Base-by-base conservation (phyloP, 2,329 filamentous ascomycete genomes). In the Diaporthe aspalathi region DNA sequence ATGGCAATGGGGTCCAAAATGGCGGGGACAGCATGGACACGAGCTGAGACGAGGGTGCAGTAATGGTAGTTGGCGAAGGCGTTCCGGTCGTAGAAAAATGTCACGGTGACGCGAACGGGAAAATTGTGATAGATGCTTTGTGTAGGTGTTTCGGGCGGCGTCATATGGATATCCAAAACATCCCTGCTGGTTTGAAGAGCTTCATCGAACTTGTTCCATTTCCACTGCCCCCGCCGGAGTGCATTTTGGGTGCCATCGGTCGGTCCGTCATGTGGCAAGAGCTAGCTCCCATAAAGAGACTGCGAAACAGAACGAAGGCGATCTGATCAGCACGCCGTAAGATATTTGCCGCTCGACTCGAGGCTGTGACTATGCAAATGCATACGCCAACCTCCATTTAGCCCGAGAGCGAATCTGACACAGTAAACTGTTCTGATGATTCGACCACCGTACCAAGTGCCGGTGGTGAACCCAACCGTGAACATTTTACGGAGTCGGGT, bases 1-100 rank as follows among this genome's bases (percentile, higher is more conserved):
- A 87, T 73, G 85, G 84, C 4, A 87, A 89, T 77, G 91, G 38
- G 9, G 32, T 45, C 24, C 43, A 56, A n/a, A 43, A 52, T 7
- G 69, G 60, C 22, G 71, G 68, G 8, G 83, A 85, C 76, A 81
- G 77, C 75, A 85, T 85, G 84, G 84, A 85, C 74, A 76, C 84
- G 68, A 84, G 82, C 79, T 85, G 79, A 79, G 76, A 40, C n/a
- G 47, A 29, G 76, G 47, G 47, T 29, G 20, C n/a, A 9, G 35
- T 43, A 45, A 67, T 50, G 17, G 38, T 38, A 53, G 27, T 65
- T 57, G 67, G 57, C 20, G 50, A 68, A 68, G 71, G 71, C 71
- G 71, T 73, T 73, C 38, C 35, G 71, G 71, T 43, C 49, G 68
- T 63, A 57, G 47, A 70, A 63, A 22, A 66, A 40, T 53, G 69